Evolutionary conservation across 2,329 filamentous ascomycete species (phyloP), one percentile per base, ranked within the genome.

Genomic region (Fusarium torreyae): DNA sequence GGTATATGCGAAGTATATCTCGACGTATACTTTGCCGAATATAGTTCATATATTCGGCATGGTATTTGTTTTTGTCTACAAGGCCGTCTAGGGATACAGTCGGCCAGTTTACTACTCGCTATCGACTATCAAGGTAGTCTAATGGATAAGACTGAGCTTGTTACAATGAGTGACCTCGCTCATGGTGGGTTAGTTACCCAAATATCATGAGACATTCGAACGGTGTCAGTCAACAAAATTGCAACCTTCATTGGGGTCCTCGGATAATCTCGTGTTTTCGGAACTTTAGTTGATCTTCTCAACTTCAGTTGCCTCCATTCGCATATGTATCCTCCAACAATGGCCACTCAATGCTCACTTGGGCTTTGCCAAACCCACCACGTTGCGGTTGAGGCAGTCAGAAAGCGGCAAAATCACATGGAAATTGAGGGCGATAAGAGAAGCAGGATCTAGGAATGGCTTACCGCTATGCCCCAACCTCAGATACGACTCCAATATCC

Each of bases 141-240:
- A 40, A 58, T 8, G 24, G 39, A 34, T 40, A 34, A 57, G 36
- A 50, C 20, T 51, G 52, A 55, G 22, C 26, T 40, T 49, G 31
- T 46, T 43, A 20, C 17, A 14, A 40, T 22, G 20, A 57, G 42
- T 31, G 43, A 45, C 39, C 33, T 51, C 24, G 14, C 45, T 34
- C 48, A 44, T 68, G 61, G 46, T 51, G 50, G 49, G 42, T 17
- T 54, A 56, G 40, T 53, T 46, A 11, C 22, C 20, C n/a, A 14
- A 17, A 36, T 33, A 42, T 66, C 61, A 62, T 66, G 66, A 66
- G 66, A 69, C 63, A 69, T 33, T 52, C 42, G n/a, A 63, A 49
- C 51, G 31, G 34, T 22, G 45, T 50, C 44, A 52, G 24, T 42
- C 39, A 33, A 36, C 26, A 13, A 33, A 43, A 68, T 36, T 57